Base-by-base conservation (phyloP, 192 early-diverging fungal genomes). In the Coemansia sp. region DNA sequence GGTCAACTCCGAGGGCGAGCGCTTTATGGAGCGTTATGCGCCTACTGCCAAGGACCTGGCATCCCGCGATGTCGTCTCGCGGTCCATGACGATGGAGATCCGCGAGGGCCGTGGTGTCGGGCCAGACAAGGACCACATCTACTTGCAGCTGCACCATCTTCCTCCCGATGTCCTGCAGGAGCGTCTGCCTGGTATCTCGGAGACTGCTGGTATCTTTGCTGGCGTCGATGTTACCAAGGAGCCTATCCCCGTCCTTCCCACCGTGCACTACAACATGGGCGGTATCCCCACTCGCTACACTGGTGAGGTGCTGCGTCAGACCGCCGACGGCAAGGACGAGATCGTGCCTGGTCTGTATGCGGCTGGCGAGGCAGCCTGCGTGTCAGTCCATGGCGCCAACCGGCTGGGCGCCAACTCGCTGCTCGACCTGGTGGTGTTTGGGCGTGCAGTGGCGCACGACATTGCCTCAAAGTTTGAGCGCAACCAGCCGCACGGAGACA, bases 181-280 rank as follows among this genome's bases (percentile, higher is more conserved):
- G 87, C 93, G 96, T 76, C 88, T 99, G 24, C 97, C 97, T 18
- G 97, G 97, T 82, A 99, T 99, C 73, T 99, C 97, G 18, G 97
- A 99, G 87, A 99, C 96, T 18, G 97, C 97, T 49, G 94, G 94
- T 66, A 97, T 99, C 78, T 99, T 99, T 82, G 93, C 97, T 33
- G 94, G 94, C 77, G 97, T 99, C 67, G 95, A 99, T 87, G 96
- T 99, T 36, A 99, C 96, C 82, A 99, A 99, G 92, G 95, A 98
- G 82, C 96, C 97, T 41, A 99, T 99, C 77, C 97, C 97, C 10
- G 96, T 99, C 49, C 89, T 99, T 47, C 97, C 97, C 67, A 97
- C 97, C 69, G 97, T 98, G 74, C 97, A 99, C 87, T 97, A 97
- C 91, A 99, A 97, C 89, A 97, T 99, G 95, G 97, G 97, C 74